Percentiles rank a stretch among this genome's conserved stretches.
phyloP scores from a whole-genome alignment of 2,329 filamentous ascomycete species.

The Metarhizium rileyi region DNA sequence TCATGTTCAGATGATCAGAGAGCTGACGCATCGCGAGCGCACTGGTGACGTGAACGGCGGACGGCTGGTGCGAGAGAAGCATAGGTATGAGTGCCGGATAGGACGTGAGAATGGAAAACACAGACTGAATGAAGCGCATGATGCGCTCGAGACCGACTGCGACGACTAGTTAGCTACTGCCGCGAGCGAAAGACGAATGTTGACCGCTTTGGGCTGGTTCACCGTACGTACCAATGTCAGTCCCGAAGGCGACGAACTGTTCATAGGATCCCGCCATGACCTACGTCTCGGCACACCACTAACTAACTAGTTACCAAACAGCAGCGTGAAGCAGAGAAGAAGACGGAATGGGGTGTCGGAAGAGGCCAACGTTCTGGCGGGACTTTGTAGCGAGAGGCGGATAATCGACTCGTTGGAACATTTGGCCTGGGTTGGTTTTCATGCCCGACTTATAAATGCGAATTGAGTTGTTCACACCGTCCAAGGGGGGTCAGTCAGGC shows the following conservation, averaged over 20 bases:
- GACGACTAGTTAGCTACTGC: background rate
- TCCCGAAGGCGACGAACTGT: constrained; percentile 34
- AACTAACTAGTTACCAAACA: too few species aligned
- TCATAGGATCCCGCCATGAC: constrained; percentile 19
- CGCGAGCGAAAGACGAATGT: background rate
- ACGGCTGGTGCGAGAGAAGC: constrained; percentile 17
- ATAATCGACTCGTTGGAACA: too few species aligned
- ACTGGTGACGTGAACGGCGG: constrained; percentile 17
- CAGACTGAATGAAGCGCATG: constrained; percentile 46
- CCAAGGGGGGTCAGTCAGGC: too few species aligned
- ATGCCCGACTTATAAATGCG: too few species aligned
- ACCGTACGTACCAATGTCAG: constrained; percentile 37
- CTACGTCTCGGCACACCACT: too few species aligned
- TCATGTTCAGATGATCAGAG: constrained; percentile 33
- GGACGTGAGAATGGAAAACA: constrained; percentile 37
- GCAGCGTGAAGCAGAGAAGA: too few species aligned
- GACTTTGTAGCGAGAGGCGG: too few species aligned
- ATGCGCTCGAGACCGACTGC: constrained; percentile 51
- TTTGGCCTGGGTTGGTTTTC: too few species aligned
- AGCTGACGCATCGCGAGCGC: constrained; percentile 25
- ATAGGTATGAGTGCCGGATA: constrained; percentile 31
- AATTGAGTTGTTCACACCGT: too few species aligned
- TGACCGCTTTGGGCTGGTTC: too few species aligned
- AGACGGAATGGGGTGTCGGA: too few species aligned
- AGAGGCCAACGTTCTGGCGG: too few species aligned